Evolutionary conservation across 768 basidiomycete species (phyloP), one percentile per base, ranked within the genome.

Genomic region (Trametes villosa): DNA sequence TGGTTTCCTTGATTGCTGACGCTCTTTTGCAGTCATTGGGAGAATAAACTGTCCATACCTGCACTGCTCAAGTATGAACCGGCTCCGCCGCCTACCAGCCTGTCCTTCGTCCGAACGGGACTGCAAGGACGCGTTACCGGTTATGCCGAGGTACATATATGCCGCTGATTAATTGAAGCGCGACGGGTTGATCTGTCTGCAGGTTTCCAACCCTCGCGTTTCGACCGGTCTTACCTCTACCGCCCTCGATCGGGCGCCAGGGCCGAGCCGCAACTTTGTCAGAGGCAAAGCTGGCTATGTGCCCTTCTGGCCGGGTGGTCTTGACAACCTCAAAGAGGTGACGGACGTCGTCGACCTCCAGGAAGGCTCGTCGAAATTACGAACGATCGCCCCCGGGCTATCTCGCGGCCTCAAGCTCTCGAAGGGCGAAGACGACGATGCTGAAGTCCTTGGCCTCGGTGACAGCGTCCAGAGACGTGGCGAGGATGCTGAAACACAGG

Each of bases 281-380:
- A 81, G 96, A 58, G 97, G 97, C 45, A 97, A 96, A 74, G 91
- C 94, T 22, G 90, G 91, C 44, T 86, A 96, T 75, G 85, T 96
- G 9, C 97, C 97, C 1, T 98, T 98, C 74, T 84, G 87, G 77
- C 97, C 97, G 7, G 97, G 97, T 46, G 97, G 97, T 2, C 77
- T 98, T 11, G 87, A 88, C 65, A 77, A 80, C 18, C 64, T 72
- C 42, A 62, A 67, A 49, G 67, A 67, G 20, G 36, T 62, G 7
- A 30, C 44, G 3, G 58, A 65, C 2, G 68, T 82, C 4, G 67
- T 76, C 30, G 77, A 79, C 40, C 59, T 75, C 15, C 70, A 81
- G 55, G 81, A 81, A 15, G 70, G 68, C 9, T 66, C 64, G 38
- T 75, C 71, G 52, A 71, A 77, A 20, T 74, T 94, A 47, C 81